Evolutionary conservation across 139 green algal genomes (phyloP).

Genomic region (Chlamydomonas sp.): DNA sequence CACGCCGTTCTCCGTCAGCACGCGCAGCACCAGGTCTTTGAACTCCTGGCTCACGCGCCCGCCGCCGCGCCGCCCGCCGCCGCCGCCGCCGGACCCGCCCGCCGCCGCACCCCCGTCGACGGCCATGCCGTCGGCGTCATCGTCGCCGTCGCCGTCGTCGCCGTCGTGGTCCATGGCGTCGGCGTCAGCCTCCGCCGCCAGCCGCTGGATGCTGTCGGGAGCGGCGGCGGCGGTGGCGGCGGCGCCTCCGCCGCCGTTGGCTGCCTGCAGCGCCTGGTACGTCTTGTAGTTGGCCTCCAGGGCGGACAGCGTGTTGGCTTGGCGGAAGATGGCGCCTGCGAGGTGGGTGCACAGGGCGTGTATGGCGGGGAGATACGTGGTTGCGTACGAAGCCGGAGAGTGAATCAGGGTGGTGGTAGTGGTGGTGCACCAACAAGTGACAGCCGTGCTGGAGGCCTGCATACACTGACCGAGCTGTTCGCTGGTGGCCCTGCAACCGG

Average conservation of each 20-base stretch:
- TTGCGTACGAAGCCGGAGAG: neutral
- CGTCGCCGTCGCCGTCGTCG: conserved; percentile 36
- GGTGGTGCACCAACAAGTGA: too few species aligned
- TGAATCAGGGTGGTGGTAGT: too few species aligned
- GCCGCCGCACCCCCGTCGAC: conserved; percentile 5
- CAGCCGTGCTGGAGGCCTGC: too few species aligned
- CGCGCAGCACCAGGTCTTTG: conserved; percentile 72
- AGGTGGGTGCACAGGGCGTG: too few species aligned
- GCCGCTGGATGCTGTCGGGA: neutral
- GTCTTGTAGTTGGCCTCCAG: conserved; percentile 85
- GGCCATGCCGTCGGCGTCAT: conserved; percentile 36
- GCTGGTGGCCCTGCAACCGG: too few species aligned
- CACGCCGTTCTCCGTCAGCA: conserved; percentile 77
- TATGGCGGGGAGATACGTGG: too few species aligned
- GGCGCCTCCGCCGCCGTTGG: conserved; percentile 17
- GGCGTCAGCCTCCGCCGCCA: neutral
- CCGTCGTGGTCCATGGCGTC: conserved; percentile 43
- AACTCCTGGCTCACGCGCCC: conserved; percentile 73
- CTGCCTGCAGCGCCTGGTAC: conserved; percentile 27
- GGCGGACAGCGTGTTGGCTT: conserved; percentile 70
- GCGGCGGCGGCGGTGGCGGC: conserved; percentile 17
- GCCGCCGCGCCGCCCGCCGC: conserved; percentile 3
- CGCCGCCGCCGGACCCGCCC: neutral
- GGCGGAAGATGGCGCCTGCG: conserved; percentile 83
- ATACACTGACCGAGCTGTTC: too few species aligned